phyloP scores from a whole-genome alignment of 495 filamentous ascomycete species.

The Pseudoneurospora amorphoporcata region DNA sequence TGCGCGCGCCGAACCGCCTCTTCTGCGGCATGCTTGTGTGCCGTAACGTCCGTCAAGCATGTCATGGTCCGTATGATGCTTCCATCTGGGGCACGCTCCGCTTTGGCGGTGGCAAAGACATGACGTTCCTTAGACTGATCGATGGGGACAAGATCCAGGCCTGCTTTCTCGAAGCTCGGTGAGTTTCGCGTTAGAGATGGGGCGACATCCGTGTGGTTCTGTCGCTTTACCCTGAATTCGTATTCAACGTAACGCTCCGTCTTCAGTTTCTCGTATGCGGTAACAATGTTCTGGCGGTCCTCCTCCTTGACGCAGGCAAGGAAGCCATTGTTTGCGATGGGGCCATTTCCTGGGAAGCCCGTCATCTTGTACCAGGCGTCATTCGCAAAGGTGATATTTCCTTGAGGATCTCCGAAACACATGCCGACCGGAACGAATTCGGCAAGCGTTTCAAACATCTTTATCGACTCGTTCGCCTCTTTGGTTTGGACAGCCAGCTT shows the following conservation, averaged over 20 bases:
- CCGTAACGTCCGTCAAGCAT: slow-evolving; percentile 36
- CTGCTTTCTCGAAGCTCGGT: slow-evolving; percentile 33
- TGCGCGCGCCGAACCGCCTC: slow-evolving; percentile 34
- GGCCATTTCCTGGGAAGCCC: slow-evolving; percentile 14
- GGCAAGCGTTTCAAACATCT: slow-evolving; percentile 55
- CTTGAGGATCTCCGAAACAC: slow-evolving; percentile 50
- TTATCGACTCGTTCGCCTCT: slow-evolving; percentile 53
- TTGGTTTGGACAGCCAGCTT: slow-evolving; percentile 49
- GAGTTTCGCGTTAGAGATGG: slow-evolving; percentile 24
- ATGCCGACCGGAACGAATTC: slow-evolving; percentile 61
- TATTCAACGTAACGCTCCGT: slow-evolving; percentile 23
- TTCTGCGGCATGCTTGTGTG: slow-evolving; percentile 31
- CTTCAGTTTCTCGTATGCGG: slow-evolving; percentile 27
- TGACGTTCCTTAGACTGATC: slow-evolving; percentile 25
- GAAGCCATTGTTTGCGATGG: slow-evolving; percentile 23
- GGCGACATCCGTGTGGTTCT: slow-evolving; percentile 11
- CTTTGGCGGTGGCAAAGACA: slow-evolving; percentile 29
- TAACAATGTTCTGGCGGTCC: slow-evolving; percentile 22
- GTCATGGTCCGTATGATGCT: slow-evolving; percentile 30
- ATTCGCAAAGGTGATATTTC: slow-evolving; percentile 54
- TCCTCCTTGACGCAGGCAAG: slow-evolving; percentile 31
- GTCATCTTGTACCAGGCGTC: slow-evolving; percentile 47
- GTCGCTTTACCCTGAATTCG: slow-evolving; percentile 31
- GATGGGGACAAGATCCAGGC: slow-evolving; percentile 21
- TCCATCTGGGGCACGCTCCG: slow-evolving; percentile 28